Percentiles rank a stretch among this genome's conserved stretches.
Conservation (phyloP, 768 basidiomycete species). For the Boletus pseudopeckii region DNA sequence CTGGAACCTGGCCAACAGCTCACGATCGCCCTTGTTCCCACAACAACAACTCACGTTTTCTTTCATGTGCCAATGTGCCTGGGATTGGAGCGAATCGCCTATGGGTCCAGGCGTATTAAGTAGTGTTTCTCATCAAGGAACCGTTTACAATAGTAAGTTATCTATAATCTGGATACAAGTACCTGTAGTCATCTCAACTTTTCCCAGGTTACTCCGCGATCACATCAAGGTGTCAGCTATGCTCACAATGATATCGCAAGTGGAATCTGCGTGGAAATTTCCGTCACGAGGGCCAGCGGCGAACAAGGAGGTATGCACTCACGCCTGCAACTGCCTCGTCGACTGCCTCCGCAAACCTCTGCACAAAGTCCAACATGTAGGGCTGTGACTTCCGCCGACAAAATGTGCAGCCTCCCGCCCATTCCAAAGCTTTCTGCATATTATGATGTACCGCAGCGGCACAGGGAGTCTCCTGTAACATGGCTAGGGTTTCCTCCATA, state of each 20-base stretch:
- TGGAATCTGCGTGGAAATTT: slow-evolving; percentile 14
- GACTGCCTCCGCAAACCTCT: slow-evolving; percentile 22
- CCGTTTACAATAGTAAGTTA: not conserved
- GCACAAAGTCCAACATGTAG: slow-evolving; percentile 22
- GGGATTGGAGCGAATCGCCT: not conserved
- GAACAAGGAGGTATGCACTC: slow-evolving; percentile 2
- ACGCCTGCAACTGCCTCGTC: slow-evolving; percentile 19
- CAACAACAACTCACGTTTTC: not conserved
- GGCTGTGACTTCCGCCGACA: slow-evolving; percentile 17
- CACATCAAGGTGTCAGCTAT: not conserved
- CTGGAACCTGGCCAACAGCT: not conserved
- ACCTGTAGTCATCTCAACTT: not conserved
- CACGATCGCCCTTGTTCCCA: not conserved
- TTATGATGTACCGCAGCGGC: slow-evolving; percentile 13
- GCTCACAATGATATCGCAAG: slow-evolving; percentile 17
- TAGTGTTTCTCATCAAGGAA: not conserved
- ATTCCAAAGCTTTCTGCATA: slow-evolving; percentile 15
- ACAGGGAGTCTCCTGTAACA: slow-evolving; percentile 25
- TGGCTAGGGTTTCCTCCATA: slow-evolving; percentile 24
- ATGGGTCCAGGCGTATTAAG: no score
- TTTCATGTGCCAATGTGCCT: not conserved
- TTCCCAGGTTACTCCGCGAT: not conserved
- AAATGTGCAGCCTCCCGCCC: slow-evolving; percentile 17
- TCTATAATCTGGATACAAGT: not conserved
- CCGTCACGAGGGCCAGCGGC: not conserved